A percentile compares a stretch with the other conserved stretches of the same genome.
Evolutionary conservation across 495 filamentous ascomycete genomes (phyloP).

Genomic region (Tuber aestivum): DNA sequence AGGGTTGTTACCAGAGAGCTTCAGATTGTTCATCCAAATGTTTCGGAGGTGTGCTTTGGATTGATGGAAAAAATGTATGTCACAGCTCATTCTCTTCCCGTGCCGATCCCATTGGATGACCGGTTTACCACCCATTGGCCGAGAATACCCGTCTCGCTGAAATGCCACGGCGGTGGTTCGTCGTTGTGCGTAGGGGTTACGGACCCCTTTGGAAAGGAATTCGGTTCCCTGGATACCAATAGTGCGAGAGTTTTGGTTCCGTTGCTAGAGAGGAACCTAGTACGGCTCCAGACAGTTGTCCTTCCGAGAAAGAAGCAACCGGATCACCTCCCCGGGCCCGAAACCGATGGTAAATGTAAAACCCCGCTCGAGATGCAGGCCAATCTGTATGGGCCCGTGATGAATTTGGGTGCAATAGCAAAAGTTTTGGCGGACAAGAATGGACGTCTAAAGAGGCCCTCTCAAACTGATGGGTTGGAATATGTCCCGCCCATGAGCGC

Average conservation of each 20-base stretch:
- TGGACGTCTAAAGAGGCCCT: slow-evolving; percentile 23
- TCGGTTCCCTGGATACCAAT: slow-evolving; percentile 66
- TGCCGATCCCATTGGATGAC: slow-evolving; percentile 55
- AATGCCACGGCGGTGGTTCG: slow-evolving; percentile 50
- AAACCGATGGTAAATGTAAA: slow-evolving; percentile 32
- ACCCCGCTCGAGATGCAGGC: slow-evolving; percentile 41
- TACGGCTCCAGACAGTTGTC: slow-evolving; percentile 64
- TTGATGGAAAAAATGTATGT: slow-evolving; percentile 64
- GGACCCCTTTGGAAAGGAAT: slow-evolving; percentile 62
- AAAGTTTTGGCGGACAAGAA: slow-evolving; percentile 49
- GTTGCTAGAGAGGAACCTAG: slow-evolving; percentile 59
- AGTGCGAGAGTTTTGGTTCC: slow-evolving; percentile 63
- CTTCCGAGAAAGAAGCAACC: slow-evolving; percentile 54
- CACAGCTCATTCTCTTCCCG: slow-evolving; percentile 61
- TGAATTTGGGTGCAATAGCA: slow-evolving; percentile 58
- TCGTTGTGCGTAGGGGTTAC: slow-evolving; percentile 59
- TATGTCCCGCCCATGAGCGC: slow-evolving; percentile 19
- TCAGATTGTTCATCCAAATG: slow-evolving; percentile 46
- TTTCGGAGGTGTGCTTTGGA: slow-evolving; percentile 72
- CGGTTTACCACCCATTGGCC: slow-evolving; percentile 58
- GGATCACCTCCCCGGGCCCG: slow-evolving; percentile 54
- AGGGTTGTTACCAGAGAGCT: slow-evolving; percentile 46
- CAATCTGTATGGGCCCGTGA: slow-evolving; percentile 66
- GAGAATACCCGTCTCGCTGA: slow-evolving; percentile 62
- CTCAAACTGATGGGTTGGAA: slow-evolving; percentile 16